phyloP scores from a whole-genome alignment of 805 yeast species.

The Torulaspora delbrueckii region DNA sequence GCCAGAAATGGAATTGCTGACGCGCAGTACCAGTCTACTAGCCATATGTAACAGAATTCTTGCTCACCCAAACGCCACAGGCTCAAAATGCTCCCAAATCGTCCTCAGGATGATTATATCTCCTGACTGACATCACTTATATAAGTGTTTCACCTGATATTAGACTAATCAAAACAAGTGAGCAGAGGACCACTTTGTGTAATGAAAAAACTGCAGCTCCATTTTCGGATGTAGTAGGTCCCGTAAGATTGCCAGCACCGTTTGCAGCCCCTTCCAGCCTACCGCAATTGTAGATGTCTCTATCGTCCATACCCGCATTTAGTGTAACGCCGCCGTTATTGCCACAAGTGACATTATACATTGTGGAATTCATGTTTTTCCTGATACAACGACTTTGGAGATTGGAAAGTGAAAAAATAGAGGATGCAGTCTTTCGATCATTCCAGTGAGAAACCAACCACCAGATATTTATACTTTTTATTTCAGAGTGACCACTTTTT shows the following conservation, averaged over 20 bases:
- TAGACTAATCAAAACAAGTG: neutral
- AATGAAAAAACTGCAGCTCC: neutral
- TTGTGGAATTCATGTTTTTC: neutral
- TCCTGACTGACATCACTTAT: neutral
- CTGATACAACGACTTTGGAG: neutral
- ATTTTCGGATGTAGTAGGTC: neutral
- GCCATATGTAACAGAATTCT: too few relatives aligned
- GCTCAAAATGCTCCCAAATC: neutral
- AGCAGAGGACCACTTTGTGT: neutral
- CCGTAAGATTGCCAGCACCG: neutral
- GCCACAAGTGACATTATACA: neutral
- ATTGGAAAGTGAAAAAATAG: neutral
- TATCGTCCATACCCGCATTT: neutral
- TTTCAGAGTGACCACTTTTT: neutral
- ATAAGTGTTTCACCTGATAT: neutral
- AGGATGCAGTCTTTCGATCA: neutral
- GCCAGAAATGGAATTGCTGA: neutral
- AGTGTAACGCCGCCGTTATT: neutral
- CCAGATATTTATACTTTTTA: neutral
- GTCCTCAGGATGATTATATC: neutral
- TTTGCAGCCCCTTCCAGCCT: neutral
- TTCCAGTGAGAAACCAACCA: neutral
- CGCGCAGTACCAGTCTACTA: too few relatives aligned
- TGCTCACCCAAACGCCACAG: neutral
- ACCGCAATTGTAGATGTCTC: neutral